Conservation (phyloP, 2,329 filamentous ascomycete genomes). For the Apiospora hydei region DNA sequence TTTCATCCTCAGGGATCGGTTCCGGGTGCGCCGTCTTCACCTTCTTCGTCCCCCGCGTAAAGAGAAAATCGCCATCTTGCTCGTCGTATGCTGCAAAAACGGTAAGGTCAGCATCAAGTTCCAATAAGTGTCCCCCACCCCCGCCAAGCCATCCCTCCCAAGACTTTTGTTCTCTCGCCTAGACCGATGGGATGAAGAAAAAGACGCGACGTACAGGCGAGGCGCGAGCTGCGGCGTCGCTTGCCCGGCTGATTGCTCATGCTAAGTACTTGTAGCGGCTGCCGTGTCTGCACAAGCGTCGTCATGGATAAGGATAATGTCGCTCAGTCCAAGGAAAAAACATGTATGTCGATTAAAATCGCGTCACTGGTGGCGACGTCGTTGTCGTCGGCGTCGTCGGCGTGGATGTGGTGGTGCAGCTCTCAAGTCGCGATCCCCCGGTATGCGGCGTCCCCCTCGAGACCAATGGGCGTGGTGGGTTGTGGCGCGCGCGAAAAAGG, state of each 20-base stretch:
- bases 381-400: neutral
- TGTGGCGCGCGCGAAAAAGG: constrained; percentile 13
- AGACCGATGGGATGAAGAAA: neutral
- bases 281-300: constrained; percentile 70
- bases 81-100: constrained; percentile 65
- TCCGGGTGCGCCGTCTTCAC: constrained; percentile 63
- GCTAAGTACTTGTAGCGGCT: constrained; percentile 72
- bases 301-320: constrained; percentile 65
- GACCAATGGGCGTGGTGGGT: neutral
- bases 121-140: neutral
- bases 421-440: constrained; percentile 17
- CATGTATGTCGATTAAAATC: neutral
- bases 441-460: neutral
- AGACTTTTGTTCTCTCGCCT: neutral
- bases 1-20: constrained; percentile 49
- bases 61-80: constrained; percentile 79
- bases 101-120: constrained; percentile 9
- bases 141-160: neutral
- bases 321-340: constrained; percentile 5
- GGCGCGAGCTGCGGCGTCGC: constrained; percentile 69
- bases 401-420: neutral
- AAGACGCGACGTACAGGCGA: constrained; percentile 60
- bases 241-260: constrained; percentile 68
- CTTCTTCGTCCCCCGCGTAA: constrained; percentile 72
- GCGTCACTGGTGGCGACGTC: constrained; percentile 10